Conservation (phyloP, 805 yeast genomes). For the Wickerhamomyces bisporus region DNA sequence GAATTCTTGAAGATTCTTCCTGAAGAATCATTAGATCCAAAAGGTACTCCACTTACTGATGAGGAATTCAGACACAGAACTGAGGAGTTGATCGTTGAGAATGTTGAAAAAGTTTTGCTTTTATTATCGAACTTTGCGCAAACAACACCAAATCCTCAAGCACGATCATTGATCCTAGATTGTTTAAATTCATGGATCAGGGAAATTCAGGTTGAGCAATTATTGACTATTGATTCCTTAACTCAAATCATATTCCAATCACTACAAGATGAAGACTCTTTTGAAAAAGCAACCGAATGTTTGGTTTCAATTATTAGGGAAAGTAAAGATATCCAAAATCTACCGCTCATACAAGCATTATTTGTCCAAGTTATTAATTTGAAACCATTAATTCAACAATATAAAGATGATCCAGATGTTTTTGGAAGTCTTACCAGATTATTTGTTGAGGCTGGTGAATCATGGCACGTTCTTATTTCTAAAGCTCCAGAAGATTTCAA, state of each 20-base stretch:
- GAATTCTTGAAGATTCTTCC: conserved; percentile 86
- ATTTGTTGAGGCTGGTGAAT: conserved; percentile 88
- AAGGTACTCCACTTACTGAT: conserved; percentile 72
- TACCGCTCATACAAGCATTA: conserved; percentile 57
- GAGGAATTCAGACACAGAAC: conserved; percentile 71
- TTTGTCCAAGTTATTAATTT: conserved; percentile 64
- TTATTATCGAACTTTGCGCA: conserved; percentile 51
- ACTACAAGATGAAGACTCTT: conserved; percentile 52
- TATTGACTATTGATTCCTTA: conserved; percentile 61
- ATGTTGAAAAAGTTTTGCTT: conserved; percentile 62
- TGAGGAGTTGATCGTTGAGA: conserved; percentile 54
- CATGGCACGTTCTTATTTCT: conserved; percentile 88
- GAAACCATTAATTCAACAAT: conserved; percentile 44
- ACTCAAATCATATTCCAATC: conserved; percentile 66
- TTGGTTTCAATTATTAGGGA: conserved; percentile 76
- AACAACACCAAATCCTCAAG: conserved; percentile 24
- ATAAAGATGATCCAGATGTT: conserved; percentile 40
- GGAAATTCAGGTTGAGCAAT: conserved; percentile 71
- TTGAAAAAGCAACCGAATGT: conserved; percentile 85
- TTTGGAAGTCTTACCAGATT: conserved; percentile 69
- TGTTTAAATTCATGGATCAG: conserved; percentile 88
- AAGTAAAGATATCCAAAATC: conserved; percentile 69
- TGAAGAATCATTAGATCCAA: conserved; percentile 79
- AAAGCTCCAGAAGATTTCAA: conserved; percentile 63
- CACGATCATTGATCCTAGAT: conserved; percentile 49